Conservation (phyloP, 805 yeast genomes). For the Ogataea thermomethanolica region DNA sequence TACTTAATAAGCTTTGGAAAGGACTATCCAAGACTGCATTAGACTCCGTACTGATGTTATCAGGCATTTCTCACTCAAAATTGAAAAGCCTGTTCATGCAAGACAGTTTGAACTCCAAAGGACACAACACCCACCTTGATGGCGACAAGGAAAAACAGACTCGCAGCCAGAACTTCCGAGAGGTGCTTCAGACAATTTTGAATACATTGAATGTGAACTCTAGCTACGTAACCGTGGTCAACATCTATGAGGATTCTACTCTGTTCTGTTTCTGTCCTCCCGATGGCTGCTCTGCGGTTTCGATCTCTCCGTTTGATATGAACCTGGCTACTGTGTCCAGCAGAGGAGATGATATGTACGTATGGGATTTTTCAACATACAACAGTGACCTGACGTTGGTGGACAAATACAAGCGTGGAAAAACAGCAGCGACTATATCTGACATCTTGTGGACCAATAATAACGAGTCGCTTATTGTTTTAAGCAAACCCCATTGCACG, state of each 20-base stretch:
- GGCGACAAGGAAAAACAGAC: slow-evolving; percentile 16
- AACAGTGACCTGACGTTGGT: slow-evolving; percentile 49
- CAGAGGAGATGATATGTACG: slow-evolving; percentile 59
- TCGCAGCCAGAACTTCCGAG: slow-evolving; percentile 22
- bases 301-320: slow-evolving; percentile 60
- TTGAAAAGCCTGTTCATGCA: slow-evolving; percentile 37
- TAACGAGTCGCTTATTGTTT: slow-evolving; percentile 44
- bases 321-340: slow-evolving; percentile 49
- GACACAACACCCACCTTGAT: slow-evolving; percentile 4
- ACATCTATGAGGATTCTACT: slow-evolving; percentile 39
- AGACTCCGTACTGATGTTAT: slow-evolving; percentile 36
- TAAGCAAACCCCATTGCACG: slow-evolving; percentile 54
- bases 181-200: slow-evolving; percentile 26
- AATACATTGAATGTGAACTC: slow-evolving; percentile 31
- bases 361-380: slow-evolving; percentile 59
- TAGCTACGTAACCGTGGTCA: slow-evolving; percentile 43
- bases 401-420: slow-evolving; percentile 61
- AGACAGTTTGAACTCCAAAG: neutral
- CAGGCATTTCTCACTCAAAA: slow-evolving; percentile 47
- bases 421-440: slow-evolving; percentile 52
- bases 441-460: slow-evolving; percentile 52
- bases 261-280: slow-evolving; percentile 52
- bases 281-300: slow-evolving; percentile 56
- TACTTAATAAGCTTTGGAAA: slow-evolving; percentile 46
- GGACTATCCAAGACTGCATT: slow-evolving; percentile 50